Base-by-base conservation (phyloP, 441 rosid species). In the Viola pubescens region DNA sequence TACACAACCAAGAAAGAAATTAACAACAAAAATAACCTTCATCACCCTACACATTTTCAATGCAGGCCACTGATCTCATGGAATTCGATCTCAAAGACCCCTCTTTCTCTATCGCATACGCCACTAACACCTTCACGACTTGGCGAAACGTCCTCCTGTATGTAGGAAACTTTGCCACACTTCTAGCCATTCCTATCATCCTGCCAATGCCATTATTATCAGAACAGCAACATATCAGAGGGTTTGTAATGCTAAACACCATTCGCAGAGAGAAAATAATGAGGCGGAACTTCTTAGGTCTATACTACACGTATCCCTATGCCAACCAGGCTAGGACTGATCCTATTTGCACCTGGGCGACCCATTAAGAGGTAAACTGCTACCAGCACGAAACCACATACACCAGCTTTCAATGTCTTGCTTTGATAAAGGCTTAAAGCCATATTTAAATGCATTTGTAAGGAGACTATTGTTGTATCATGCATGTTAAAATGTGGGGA, bases 101-200 rank as follows among this genome's bases (percentile, higher is more conserved):
- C 14, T 77, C 84, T 55, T 80, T 71, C 51, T 80, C 86, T 12
- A 61, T 14, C 9, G 74, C 65, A 66, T 86, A 73, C 1, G 72
- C 48, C 48, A 85, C 43, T 19, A 91, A 63, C 47, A 71, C 69
- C 77, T 82, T 88, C 70, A 91, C 89, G 34, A 83, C 81, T 43
- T 73, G 80, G 3, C 87, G 77, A 37, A 71, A 89, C 69, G 65
- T 76, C 73, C 95, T 79, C 60, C 95, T 73, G 51, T 89, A 81
- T 0, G 98, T 89, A 0, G 97, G 89, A 48, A 86, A 68, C 75
- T 84, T 91, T 0, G 98, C 72, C 49, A 74, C 61, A 9, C 89
- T 79, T 52, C 89, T 62, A 37, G 71, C 52, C 79, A 89, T 84
- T 64, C 91, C 95, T 49, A 78, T 73, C 94, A 89, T 81, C 75